These are phyloP conservation scores for Sarcodon aspratus DNA, from an alignment of 768 basidiomycete species.

Conservation along the genomic window DNA sequence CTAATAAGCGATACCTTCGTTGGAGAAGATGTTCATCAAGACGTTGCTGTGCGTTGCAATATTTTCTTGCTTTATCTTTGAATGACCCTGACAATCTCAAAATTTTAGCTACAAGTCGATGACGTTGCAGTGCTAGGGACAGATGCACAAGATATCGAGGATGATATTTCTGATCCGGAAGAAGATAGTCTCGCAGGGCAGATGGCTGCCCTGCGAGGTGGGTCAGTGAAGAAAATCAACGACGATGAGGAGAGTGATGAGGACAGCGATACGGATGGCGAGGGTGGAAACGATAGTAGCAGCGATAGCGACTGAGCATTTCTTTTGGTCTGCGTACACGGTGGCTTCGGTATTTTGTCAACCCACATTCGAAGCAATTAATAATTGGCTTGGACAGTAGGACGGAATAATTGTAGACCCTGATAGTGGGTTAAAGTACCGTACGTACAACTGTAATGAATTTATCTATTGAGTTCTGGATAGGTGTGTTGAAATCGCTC, in stretches of 20 bases:
- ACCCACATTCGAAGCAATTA: no score
- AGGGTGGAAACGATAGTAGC: slow-evolving; percentile 32
- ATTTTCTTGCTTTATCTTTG: background rate
- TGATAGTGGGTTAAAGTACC: no score
- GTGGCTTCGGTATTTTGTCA: no score
- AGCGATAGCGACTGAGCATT: slow-evolving; percentile 36
- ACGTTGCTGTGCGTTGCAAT: slow-evolving; percentile 52
- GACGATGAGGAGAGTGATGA: slow-evolving; percentile 42
- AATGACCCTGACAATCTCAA: background rate
- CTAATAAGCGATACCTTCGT: slow-evolving; percentile 84
- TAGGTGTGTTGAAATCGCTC: no score
- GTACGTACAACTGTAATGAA: no score
- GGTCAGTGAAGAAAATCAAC: slow-evolving; percentile 58
- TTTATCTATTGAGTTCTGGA: no score
- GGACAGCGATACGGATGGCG: slow-evolving; percentile 38
- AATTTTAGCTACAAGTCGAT: slow-evolving; percentile 69
- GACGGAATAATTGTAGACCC: no score
- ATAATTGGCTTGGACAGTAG: no score
- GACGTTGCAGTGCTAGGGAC: slow-evolving; percentile 45
- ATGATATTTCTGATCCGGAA: slow-evolving; percentile 97
- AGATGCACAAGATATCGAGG: slow-evolving; percentile 58
- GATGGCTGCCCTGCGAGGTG: slow-evolving; percentile 94
- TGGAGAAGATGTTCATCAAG: slow-evolving; percentile 62
- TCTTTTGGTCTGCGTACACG: background rate
- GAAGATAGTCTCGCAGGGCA: slow-evolving; percentile 95